A percentile compares a stretch with the other conserved stretches of the same genome.
phyloP scores from a whole-genome alignment of 495 filamentous ascomycete genomes.

The Xeromyces bisporus region DNA sequence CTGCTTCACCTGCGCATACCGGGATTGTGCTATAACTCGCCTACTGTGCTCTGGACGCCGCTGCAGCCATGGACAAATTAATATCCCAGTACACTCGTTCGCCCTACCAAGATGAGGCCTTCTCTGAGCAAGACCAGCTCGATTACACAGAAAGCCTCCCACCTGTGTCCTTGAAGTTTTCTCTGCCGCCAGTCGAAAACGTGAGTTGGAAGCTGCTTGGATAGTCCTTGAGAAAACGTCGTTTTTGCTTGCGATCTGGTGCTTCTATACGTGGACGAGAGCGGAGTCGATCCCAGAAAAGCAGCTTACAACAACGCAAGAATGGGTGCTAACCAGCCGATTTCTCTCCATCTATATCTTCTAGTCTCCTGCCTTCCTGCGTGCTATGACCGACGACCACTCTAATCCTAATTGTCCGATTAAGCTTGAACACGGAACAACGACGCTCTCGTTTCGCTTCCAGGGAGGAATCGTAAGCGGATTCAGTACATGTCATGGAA shows the following conservation, averaged over 20 bases:
- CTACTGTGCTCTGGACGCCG: too few species aligned
- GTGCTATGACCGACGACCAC: slow-evolving; percentile 91
- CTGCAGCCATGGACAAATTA: slow-evolving; percentile 77
- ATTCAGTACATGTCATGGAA: too few species aligned
- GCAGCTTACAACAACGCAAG: too few species aligned
- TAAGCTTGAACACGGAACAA: slow-evolving; percentile 98
- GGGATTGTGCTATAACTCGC: too few species aligned
- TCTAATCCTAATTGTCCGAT: slow-evolving; percentile 92
- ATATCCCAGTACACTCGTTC: slow-evolving; percentile 75
- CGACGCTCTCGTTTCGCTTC: slow-evolving; percentile 95
- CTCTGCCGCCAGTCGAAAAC: slow-evolving; percentile 82
- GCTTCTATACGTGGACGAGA: too few species aligned
- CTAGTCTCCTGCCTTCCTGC: slow-evolving; percentile 83
- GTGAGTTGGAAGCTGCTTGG: too few species aligned
- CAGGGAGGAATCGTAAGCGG: slow-evolving; percentile 70
- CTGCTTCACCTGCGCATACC: too few species aligned
- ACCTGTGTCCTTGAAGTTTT: slow-evolving; percentile 74
- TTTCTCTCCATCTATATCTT: slow-evolving; percentile 2
- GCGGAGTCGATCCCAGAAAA: too few species aligned
- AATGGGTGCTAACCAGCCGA: slow-evolving; percentile 1
- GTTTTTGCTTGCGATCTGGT: too few species aligned
- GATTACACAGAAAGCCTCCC: slow-evolving; percentile 50
- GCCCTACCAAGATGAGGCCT: slow-evolving; percentile 52
- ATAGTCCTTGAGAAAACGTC: too few species aligned
- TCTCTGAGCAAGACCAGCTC: slow-evolving; percentile 56